Evolutionary conservation across 352 stramenopile species (phyloP), one percentile per base, ranked within the genome.

Genomic region (Phytophthora constricta): DNA sequence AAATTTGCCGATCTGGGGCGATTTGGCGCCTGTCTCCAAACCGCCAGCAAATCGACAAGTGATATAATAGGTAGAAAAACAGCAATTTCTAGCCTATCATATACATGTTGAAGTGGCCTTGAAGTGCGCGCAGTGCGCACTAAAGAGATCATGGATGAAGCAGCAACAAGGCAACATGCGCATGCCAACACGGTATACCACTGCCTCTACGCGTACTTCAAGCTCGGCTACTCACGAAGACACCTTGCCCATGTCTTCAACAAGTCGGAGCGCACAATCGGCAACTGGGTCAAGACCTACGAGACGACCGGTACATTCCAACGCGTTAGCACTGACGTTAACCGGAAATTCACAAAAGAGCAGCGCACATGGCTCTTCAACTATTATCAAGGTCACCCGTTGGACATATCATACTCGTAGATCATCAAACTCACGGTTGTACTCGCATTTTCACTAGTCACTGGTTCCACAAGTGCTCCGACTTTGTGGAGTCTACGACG

Each of bases 221-320:
- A 57, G 4, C 66, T 76, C 10, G 62, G 66, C 4, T 68, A 65
- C 27, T 39, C 51, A 17, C 43, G 51, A 34, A 20, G 39, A 7
- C 23, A 79, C 4, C 62, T 73, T 2, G 66, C 54, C 3, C 45
- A 60, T 8, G 34, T 79, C 5, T 76, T 63, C 47, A 60, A 68
- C 31, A 79, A 76, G 50, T 63, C 37, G 1, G 59, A 69, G 37
- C 23, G 37, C 16, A 77, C 59, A 9, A 70, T 66, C 19, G 25
- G 42, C 22, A 73, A 76, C 46, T 79, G 62, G 67, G 58, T 79
- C 2, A 14, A 58, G 3, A 28, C 27, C 0, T 70, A 76, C 51
- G 47, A 74, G 14, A 14, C 14, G 2, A 68, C 45, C 5, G 62
- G 58, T 22, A 45, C 25, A 16, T 76, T 65, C 19, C 28, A 79